Conservation (phyloP, 331 rosid genomes). For the Ulmus americana region DNA sequence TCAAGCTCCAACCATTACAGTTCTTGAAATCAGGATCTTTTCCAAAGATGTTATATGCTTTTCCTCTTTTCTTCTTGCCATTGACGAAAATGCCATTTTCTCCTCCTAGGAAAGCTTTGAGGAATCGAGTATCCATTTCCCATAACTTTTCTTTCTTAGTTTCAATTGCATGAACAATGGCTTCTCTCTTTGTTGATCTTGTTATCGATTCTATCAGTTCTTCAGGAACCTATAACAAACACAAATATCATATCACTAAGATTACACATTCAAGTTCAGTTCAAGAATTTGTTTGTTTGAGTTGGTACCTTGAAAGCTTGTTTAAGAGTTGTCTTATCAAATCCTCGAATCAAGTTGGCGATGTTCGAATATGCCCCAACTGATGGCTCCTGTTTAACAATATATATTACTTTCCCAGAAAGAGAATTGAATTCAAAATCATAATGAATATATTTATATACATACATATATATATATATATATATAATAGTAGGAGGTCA, state of each 20-base stretch:
- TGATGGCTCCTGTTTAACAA: slow-evolving; percentile 41
- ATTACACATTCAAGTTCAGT: too few relatives aligned
- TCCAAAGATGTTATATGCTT: slow-evolving; percentile 40
- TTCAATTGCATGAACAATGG: slow-evolving; percentile 56
- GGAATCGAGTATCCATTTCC: slow-evolving; percentile 6
- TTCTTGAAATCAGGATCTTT: slow-evolving; percentile 56
- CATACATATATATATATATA: too few relatives aligned
- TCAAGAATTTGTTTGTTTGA: background rate
- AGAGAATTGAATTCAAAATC: background rate
- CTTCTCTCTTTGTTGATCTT: slow-evolving; percentile 32
- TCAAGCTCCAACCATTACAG: slow-evolving; percentile 60
- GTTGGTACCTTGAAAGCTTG: slow-evolving; percentile 59
- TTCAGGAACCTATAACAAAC: slow-evolving; percentile 49
- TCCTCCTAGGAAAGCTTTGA: slow-evolving; percentile 22
- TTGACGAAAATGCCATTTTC: slow-evolving; percentile 1
- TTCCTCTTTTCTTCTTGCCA: slow-evolving; percentile 36
- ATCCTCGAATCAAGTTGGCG: slow-evolving; percentile 49
- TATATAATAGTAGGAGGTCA: background rate
- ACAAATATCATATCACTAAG: background rate
- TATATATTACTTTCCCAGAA: background rate
- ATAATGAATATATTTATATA: too few relatives aligned
- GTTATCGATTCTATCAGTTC: slow-evolving; percentile 51
- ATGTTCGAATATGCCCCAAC: slow-evolving; percentile 78
- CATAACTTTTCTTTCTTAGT: slow-evolving; percentile 17
- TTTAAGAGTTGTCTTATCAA: slow-evolving; percentile 50